Evolutionary conservation across 192 early-diverging fungal genomes (phyloP), one percentile per base, ranked within the genome.

Genomic region (Rhizophagus clarus): DNA sequence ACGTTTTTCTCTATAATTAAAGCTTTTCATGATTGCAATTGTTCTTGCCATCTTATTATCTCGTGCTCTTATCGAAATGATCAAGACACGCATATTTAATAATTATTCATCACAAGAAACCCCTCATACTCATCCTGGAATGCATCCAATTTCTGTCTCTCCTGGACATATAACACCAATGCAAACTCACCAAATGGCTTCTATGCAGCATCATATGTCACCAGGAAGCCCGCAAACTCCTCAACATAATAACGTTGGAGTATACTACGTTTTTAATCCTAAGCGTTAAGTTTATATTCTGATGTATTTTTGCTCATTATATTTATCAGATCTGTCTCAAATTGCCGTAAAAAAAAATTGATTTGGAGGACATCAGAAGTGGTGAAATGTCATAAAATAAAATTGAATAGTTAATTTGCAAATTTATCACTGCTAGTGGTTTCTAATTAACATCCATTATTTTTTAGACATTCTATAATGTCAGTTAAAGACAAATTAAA

Each of bases 11-110:
- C 20, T 31, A 67, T 67, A 67, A 31, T 32, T 32, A 32, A 67
- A 67, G 64, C 28, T 67, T 67, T 67, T 67, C 24, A 67, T 67
- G 64, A n/a, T 31, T 29, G 31, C 28, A 14, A 67, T 67, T 67
- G 64, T 67, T 14, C 64, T 67, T 10, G 64, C 28, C 3, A 67
- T 67, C 4, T 32, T 67, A 1, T 29, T 67, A 31, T 32, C 28
- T 67, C 64, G 64, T 24, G 64, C 64, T 29, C 14, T 67, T 29
- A 20, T 67, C 17, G 64, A 67, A 14, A 31, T 32, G 28, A 31
- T 67, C 64, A 67, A 67, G 17, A 67, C 64, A 14, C 64, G 64
- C 15, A 17, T 67, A 17, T 31, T 31, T 67, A 67, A 67, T 67
- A 67, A 67, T 7, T 31, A 31, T 67, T 31, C 15, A 3, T 28